These are phyloP conservation scores for Pseudovirgaria hyperparasitica DNA, from an alignment of 2,329 filamentous ascomycete species.

Conservation along the genomic window DNA sequence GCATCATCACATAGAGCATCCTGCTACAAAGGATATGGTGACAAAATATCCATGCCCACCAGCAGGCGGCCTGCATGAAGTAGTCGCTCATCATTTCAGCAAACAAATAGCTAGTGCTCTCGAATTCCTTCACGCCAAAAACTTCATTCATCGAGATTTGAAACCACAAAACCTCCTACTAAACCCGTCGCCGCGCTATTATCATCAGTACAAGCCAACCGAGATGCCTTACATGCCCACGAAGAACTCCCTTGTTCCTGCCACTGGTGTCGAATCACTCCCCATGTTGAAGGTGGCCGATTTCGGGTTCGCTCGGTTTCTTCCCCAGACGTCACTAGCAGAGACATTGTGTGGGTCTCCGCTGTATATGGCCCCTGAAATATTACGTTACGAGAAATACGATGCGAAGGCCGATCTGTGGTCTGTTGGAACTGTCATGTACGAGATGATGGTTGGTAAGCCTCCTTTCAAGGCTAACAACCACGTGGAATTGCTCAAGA, in stretches of 20 bases:
- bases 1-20: constrained; percentile 64
- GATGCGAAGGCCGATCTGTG: constrained; percentile 94
- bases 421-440: constrained; percentile 92
- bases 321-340: constrained; percentile 81
- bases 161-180: constrained; percentile 94
- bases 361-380: constrained; percentile 97
- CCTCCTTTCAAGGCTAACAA: constrained; percentile 88
- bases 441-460: constrained; percentile 85
- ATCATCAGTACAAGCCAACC: constrained; percentile 34
- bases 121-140: constrained; percentile 70
- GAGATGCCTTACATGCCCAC: constrained; percentile 66
- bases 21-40: constrained; percentile 79
- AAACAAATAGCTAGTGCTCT: constrained; percentile 90
- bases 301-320: constrained; percentile 91
- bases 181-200: constrained; percentile 64
- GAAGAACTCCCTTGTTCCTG: constrained; percentile 67
- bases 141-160: constrained; percentile 91
- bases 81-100: constrained; percentile 89
- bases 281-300: constrained; percentile 97
- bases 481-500: constrained; percentile 84
- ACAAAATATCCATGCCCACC: constrained; percentile 79
- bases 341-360: constrained; percentile 95
- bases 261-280: constrained; percentile 67
- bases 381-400: constrained; percentile 92
- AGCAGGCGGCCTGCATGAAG: constrained; percentile 83